Evolutionary conservation across 495 filamentous ascomycete species (phyloP).

Genomic region (Chaetomium tenue): DNA sequence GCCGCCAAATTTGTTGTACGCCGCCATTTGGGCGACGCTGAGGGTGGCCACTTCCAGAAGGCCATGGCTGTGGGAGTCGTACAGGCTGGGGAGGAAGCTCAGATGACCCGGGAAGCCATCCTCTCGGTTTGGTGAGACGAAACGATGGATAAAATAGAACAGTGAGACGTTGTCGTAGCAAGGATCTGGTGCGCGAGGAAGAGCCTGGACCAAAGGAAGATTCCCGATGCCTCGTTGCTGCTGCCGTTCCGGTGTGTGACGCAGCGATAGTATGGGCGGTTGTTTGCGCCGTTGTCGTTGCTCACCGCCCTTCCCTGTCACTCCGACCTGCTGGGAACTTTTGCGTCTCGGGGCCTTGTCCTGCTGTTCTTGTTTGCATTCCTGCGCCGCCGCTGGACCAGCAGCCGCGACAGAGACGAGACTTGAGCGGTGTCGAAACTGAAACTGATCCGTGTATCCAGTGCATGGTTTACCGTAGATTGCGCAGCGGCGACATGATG

Average conservation of each 20-base stretch:
- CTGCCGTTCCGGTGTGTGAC: neutral
- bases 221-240: conserved; percentile 6
- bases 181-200: conserved; percentile 12
- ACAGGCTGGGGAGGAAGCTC: conserved; percentile 29
- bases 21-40: conserved; percentile 30
- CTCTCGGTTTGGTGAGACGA: conserved; percentile 27
- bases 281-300: neutral
- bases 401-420: neutral
- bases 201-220: neutral
- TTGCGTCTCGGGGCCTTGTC: conserved; percentile 4
- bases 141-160: conserved; percentile 30
- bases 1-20: conserved; percentile 32
- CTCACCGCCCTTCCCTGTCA: neutral
- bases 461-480: conserved; percentile 31
- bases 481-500: conserved; percentile 29
- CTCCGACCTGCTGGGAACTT: neutral
- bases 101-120: conserved; percentile 29
- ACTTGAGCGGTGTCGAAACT: conserved; percentile 28
- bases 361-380: conserved; percentile 7
- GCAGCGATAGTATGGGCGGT: neutral
- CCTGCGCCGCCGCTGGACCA: neutral
- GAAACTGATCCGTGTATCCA: conserved; percentile 32
- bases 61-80: conserved; percentile 22
- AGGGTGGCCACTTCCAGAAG: conserved; percentile 26
- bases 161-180: conserved; percentile 30